Evolutionary conservation across 108 stramenopile species (phyloP), one percentile per base, ranked within the genome.

Genomic region (Epithemia pelagica): DNA sequence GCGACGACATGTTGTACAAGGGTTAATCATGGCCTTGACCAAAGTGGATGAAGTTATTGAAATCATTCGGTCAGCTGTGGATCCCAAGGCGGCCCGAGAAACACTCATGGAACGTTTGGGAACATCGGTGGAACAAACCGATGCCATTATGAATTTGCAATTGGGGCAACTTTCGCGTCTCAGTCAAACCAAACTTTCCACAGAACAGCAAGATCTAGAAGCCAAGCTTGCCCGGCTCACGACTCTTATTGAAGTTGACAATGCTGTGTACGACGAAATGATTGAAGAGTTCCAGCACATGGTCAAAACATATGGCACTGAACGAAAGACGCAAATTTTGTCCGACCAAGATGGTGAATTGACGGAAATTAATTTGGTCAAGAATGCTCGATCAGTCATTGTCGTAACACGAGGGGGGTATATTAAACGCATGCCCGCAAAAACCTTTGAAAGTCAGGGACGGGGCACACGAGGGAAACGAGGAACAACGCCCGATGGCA

Each of bases 381-480:
- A 82, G 32, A 98, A 98, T 70, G 80, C 83, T 22, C 67, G 91
- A 52, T 89, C 88, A 68, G 95, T 98, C 27, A 91, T 98, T 60
- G 90, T 98, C 30, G 87, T 98, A 3, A 96, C 96, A 5, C 69
- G 88, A 24, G 86, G 87, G 55, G 96, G 97, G 23, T 96, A 98
- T 76, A 92, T 98, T 66, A 98, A 98, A 66, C 84, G 97, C 29
- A 96, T 98, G 95, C 92, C 95, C 28, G 70, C 96, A 21, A 84
- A 87, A 52, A 88, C 89, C 19, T 98, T 98, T 70, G 87, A 96
- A 63, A 85, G 85, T 52, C 96, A 97, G 65, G 81, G 78, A 62
- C 82, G 88, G 59, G 92, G 91, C 15, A 92, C 90, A 33, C 66
- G 89, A 51, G 94, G 95, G 24, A 94, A 82, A 69, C 85, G 67